These are phyloP conservation scores for Firmiana major DNA, from an alignment of 345 rosid genomes.

Conservation along the genomic window DNA sequence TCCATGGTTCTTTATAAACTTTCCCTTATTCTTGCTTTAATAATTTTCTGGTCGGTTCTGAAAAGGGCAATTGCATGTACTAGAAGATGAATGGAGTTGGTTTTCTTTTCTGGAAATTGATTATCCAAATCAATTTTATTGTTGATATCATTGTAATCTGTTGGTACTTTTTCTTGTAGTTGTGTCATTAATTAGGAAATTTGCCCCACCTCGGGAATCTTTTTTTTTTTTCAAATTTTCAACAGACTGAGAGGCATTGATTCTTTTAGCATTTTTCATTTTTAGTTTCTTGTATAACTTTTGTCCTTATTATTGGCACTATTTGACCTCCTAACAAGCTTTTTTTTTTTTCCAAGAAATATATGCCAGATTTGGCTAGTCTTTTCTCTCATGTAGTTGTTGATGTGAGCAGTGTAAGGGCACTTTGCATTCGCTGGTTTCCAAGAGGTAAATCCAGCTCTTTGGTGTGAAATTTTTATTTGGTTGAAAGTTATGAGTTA, in stretches of 20 bases:
- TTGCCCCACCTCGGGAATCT: not conserved
- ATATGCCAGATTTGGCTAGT: conserved; percentile 16
- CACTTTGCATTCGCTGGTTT: conserved; percentile 58
- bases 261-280: not conserved
- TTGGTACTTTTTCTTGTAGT: not conserved
- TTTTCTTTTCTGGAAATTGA: conserved; percentile 1
- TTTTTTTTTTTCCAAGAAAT: conserved; percentile 54
- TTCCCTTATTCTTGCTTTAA: not conserved
- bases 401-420: conserved; percentile 83
- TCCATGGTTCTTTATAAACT: not conserved
- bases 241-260: not conserved
- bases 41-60: not conserved
- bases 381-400: conserved; percentile 48
- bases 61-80: not conserved
- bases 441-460: not conserved
- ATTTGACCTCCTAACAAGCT: conserved; percentile 8
- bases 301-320: not conserved
- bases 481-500: not conserved
- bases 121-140: not conserved
- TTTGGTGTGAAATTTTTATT: not conserved
- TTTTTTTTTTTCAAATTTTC: not conserved
- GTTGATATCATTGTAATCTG: not conserved
- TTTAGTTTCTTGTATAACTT: not conserved
- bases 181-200: not conserved
- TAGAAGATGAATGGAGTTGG: not conserved